Conservation (phyloP, 164 flowering plant genomes). For the Vitis labrusca region DNA sequence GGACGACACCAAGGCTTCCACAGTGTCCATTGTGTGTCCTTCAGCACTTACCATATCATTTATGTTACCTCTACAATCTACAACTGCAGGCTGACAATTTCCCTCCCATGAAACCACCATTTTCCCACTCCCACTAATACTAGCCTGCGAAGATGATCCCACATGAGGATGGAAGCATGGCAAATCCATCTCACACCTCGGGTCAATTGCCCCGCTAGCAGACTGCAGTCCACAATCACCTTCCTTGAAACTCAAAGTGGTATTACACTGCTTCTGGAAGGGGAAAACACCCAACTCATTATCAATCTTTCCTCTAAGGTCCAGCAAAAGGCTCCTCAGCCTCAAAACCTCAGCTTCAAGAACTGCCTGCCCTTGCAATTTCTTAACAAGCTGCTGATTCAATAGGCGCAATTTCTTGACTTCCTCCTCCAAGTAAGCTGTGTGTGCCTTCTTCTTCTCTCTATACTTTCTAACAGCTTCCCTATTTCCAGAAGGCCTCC, state of each 20-base stretch:
- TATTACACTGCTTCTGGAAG: constrained; percentile 34
- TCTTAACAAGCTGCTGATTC: constrained; percentile 63
- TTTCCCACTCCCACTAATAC: constrained; percentile 18
- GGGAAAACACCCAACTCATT: constrained; percentile 52
- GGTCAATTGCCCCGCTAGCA: constrained; percentile 13
- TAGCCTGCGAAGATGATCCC: constrained; percentile 19
- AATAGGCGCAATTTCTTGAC: constrained; percentile 41
- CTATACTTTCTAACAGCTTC: constrained; percentile 80
- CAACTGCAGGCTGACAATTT: constrained; percentile 29
- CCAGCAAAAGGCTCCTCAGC: constrained; percentile 44
- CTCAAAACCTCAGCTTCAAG: constrained; percentile 62
- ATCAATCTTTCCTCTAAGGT: constrained; percentile 57
- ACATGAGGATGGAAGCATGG: constrained; percentile 32
- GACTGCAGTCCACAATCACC: constrained; percentile 29
- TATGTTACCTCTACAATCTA: constrained; percentile 21
- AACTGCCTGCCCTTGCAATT: constrained; percentile 48
- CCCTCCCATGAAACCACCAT: constrained; percentile 19
- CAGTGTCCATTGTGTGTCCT: constrained; percentile 18
- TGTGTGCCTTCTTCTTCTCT: constrained; percentile 78
- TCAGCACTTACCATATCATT: constrained; percentile 21
- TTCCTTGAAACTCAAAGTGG: constrained; percentile 27
- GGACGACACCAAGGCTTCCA: constrained; percentile 23
- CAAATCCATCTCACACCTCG: constrained; percentile 21
- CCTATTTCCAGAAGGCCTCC: constrained; percentile 50
- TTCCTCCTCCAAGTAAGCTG: constrained; percentile 68